Evolutionary conservation across 768 basidiomycete genomes (phyloP).

Genomic region (Udeniomyces megalosporus): DNA sequence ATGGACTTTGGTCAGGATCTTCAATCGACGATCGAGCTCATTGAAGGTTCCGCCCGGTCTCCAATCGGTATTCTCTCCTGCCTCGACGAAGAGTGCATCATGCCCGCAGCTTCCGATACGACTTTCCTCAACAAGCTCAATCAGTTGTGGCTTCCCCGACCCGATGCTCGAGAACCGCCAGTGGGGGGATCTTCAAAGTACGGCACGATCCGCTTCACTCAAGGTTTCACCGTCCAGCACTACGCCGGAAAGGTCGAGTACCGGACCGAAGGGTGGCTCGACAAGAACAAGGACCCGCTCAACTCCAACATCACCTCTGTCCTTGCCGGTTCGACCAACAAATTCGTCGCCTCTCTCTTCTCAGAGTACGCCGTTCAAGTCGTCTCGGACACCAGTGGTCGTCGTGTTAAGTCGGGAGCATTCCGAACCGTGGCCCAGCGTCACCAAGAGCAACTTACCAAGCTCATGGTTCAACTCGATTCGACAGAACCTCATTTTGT

Average conservation of each 20-base stretch:
- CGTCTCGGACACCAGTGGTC: constrained; percentile 16
- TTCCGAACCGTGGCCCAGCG: constrained; percentile 91
- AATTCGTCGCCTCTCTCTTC: constrained; percentile 68
- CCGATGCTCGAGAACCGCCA: constrained; percentile 36
- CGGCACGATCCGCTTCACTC: constrained; percentile 68
- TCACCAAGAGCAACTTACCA: constrained; percentile 85
- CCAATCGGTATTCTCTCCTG: constrained; percentile 79
- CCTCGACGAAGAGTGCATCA: constrained; percentile 96
- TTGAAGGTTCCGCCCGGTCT: constrained; percentile 52
- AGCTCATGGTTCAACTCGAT: constrained; percentile 76
- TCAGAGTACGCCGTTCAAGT: constrained; percentile 53
- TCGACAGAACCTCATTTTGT: constrained; percentile 97
- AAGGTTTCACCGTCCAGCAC: constrained; percentile 76
- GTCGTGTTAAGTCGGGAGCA: constrained; percentile 70
- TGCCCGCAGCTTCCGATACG: constrained; percentile 92
- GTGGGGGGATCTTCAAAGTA: constrained; percentile 56
- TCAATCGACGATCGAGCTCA: constrained; percentile 95
- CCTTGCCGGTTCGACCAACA: constrained; percentile 62
- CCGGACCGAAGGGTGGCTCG: constrained; percentile 86
- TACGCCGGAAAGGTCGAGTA: constrained; percentile 97
- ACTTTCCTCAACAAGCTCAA: constrained; percentile 90
- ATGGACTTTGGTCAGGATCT: constrained; percentile 94
- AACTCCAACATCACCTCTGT: constrained; percentile 90
- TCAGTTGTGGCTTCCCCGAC: constrained; percentile 42
- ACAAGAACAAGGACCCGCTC: constrained; percentile 98